Percentiles rank a stretch among this genome's conserved stretches.
These are phyloP conservation scores for Phytophthora kernoviae DNA, from an alignment of 352 stramenopile species.

Conservation along the genomic window DNA sequence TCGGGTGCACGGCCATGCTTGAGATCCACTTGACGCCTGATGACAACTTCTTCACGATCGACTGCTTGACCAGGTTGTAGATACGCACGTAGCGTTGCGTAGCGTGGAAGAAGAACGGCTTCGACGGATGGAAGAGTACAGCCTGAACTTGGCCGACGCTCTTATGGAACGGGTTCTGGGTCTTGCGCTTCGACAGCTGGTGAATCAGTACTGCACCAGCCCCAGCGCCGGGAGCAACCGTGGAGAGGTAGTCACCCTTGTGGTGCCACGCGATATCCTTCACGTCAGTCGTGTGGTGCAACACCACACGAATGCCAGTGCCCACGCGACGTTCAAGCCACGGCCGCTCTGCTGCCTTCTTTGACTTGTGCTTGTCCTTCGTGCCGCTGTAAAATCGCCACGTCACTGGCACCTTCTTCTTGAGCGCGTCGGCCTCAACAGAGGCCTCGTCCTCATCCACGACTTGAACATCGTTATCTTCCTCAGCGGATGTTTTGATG, in stretches of 20 bases:
- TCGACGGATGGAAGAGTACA: constrained; percentile 98
- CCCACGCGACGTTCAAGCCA: constrained; percentile 83
- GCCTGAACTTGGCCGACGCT: constrained; percentile 94
- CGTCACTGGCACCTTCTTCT: constrained; percentile 91
- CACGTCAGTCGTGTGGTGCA: constrained; percentile 91
- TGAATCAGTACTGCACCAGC: constrained; percentile 97
- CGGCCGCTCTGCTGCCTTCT: constrained; percentile 39
- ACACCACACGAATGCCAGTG: constrained; percentile 81
- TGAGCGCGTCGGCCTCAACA: constrained; percentile 78
- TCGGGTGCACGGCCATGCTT: constrained; percentile 97
- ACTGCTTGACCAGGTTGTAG: constrained; percentile 99
- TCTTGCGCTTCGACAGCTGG: constrained; percentile 96
- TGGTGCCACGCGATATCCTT: constrained; percentile 96
- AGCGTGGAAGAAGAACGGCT: constrained; percentile 99
- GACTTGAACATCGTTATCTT: constrained; percentile 61
- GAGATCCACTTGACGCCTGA: constrained; percentile 99
- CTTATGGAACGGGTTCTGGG: constrained; percentile 97
- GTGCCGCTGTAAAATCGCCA: constrained; percentile 89
- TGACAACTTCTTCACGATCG: constrained; percentile 97
- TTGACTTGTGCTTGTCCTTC: constrained; percentile 80
- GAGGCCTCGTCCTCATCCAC: constrained; percentile 68
- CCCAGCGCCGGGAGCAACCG: constrained; percentile 89
- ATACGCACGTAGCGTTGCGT: constrained; percentile 98
- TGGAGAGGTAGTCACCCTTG: constrained; percentile 99
- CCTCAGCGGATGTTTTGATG: constrained; percentile 49